phyloP scores from a whole-genome alignment of 805 yeast species.

The Saccharomycopsis guyanensis region DNA sequence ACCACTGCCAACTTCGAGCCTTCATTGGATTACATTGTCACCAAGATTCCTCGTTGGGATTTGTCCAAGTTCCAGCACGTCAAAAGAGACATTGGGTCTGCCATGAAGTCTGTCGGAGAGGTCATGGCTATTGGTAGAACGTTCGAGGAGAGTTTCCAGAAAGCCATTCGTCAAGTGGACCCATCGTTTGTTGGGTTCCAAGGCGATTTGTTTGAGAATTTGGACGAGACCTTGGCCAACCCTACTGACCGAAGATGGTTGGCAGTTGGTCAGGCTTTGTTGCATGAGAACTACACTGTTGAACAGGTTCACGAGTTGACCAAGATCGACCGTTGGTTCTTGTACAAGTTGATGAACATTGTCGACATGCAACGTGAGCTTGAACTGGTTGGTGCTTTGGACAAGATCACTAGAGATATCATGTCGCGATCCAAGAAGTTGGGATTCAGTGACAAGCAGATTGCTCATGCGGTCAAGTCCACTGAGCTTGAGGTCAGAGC shows the following conservation, averaged over 20 bases:
- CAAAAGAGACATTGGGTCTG: conserved; percentile 84
- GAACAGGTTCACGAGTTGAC: conserved; percentile 88
- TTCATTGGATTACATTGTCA: conserved; percentile 90
- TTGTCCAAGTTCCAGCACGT: conserved; percentile 92
- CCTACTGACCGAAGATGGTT: conserved; percentile 97
- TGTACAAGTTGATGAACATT: conserved; percentile 86
- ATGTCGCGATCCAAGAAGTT: conserved; percentile 79
- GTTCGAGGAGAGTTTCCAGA: conserved; percentile 95
- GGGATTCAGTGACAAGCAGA: conserved; percentile 94
- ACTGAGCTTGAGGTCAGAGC: conserved; percentile 77
- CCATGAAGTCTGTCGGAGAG: conserved; percentile 99
- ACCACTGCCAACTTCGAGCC: conserved; percentile 98
- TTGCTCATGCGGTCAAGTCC: conserved; percentile 65
- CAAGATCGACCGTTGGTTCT: conserved; percentile 94
- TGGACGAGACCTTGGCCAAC: conserved; percentile 68
- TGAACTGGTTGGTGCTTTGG: conserved; percentile 53
- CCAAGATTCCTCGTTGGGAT: conserved; percentile 99
- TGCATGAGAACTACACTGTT: conserved; percentile 85
- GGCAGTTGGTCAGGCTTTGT: conserved; percentile 95
- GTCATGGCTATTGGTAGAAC: conserved; percentile 99
- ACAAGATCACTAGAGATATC: conserved; percentile 57
- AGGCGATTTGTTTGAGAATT: conserved; percentile 67
- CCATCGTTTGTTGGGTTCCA: conserved; percentile 89
- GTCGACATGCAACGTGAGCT: conserved; percentile 81
- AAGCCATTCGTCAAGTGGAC: conserved; percentile 93